Conservation (phyloP, 163 green algal species). For the Smithsoniella earleae region DNA sequence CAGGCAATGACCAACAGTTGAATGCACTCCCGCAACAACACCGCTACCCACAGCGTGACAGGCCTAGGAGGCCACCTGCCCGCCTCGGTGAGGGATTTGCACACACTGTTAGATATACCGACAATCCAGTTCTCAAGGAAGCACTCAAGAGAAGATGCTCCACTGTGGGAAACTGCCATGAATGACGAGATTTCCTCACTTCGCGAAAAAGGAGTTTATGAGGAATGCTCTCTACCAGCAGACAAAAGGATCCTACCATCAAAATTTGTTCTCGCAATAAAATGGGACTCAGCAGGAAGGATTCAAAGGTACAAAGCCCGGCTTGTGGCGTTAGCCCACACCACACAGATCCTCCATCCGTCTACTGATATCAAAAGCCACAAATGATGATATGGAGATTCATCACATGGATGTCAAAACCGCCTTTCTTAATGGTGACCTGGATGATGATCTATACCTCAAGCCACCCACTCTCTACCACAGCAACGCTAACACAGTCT, state of each 20-base stretch:
- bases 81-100: too few relatives aligned
- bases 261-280: slow-evolving; percentile 50
- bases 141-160: neutral
- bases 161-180: slow-evolving; percentile 32
- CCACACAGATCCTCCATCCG: neutral
- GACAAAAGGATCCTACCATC: slow-evolving; percentile 37
- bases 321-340: neutral
- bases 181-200: slow-evolving; percentile 33
- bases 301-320: neutral
- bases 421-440: neutral
- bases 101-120: too few relatives aligned
- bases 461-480: slow-evolving; percentile 4
- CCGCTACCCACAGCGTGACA: too few relatives aligned
- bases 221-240: too few relatives aligned
- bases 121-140: too few relatives aligned
- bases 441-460: slow-evolving; percentile 35
- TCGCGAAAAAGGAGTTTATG: slow-evolving; percentile 33
- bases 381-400: neutral
- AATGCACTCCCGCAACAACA: too few relatives aligned
- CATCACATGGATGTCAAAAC: slow-evolving; percentile 8
- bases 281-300: slow-evolving; percentile 32
- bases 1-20: too few relatives aligned
- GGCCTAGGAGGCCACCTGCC: too few relatives aligned
- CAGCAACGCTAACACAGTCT: neutral
- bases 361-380: neutral